Evolutionary conservation across 2,329 filamentous ascomycete genomes (phyloP), one percentile per base, ranked within the genome.

Genomic region (Septoria petroselini): DNA sequence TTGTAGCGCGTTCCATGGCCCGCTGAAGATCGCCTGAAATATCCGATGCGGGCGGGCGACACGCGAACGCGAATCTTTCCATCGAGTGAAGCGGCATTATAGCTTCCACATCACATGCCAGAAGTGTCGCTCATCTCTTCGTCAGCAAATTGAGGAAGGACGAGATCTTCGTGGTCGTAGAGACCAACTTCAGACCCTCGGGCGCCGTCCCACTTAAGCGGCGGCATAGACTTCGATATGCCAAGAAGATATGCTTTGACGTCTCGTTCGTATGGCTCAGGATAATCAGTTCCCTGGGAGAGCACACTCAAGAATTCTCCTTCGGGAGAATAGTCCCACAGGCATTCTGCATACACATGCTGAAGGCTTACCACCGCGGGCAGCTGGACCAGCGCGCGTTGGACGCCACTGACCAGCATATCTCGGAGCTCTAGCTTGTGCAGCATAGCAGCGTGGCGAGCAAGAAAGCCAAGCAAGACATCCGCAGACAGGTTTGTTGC

Each of bases 341-440:
- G 34, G 12, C 51, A 56, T 30, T 61, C 59, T n/a, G 60, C 29
- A 39, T 62, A 58, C 1, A 62, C 50, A 17, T 51, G 45, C 15
- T 56, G 42, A 17, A 64, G 47, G 3, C 48, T 38, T 12, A 62
- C 33, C 3, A 56, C 43, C n/a, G 45, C 33, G 4, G 60, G 58
- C 4, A 63, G 53, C 30, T 57, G 38, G 29, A 46, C 45, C 11
- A 61, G 48, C 15, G 53, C 48, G 15, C 46, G 33, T 3, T 53
- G 40, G 3, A 62, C 45, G 35, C 52, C 39, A n/a, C 47, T 43
- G 15, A 62, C 33, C 19, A 44, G 43, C 54, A 58, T 55, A 38
- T 58, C 49, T 12, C 49, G 52, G 11, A 58, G 54, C 33, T 56
- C 47, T 18, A 56, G 47, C 11, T 25, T 17, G 27, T 30, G 35